A percentile compares a stretch with the other conserved stretches of the same genome.
Evolutionary conservation across 352 stramenopile species (phyloP).

Genomic region (Phytopythium vexans): DNA sequence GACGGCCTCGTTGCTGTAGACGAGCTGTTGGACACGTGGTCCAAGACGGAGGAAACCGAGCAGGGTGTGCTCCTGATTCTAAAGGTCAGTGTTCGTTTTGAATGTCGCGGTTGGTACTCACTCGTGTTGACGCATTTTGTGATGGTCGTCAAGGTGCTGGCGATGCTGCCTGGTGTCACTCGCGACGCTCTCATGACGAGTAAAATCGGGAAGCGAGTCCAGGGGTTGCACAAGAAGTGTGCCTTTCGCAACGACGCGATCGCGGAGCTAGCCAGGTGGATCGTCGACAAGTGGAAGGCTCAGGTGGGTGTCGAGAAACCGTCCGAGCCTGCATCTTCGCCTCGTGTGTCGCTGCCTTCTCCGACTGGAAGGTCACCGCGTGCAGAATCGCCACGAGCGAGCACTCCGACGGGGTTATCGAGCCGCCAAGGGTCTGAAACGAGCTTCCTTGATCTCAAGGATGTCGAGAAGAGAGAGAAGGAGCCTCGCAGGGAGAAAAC

Average conservation of each 20-base stretch:
- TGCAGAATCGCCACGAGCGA: background rate
- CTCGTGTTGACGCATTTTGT: slow-evolving; percentile 5
- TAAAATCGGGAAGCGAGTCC: slow-evolving; percentile 52
- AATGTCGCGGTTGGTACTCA: background rate
- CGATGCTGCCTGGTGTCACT: slow-evolving; percentile 54
- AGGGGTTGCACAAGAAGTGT: slow-evolving; percentile 30
- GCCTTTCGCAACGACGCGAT: slow-evolving; percentile 25
- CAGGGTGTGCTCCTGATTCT: slow-evolving; percentile 53
- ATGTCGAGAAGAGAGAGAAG: slow-evolving; percentile 6
- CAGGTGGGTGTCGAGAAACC: slow-evolving; percentile 18
- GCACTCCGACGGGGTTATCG: background rate
- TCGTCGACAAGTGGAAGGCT: slow-evolving; percentile 59
- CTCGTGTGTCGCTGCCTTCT: background rate
- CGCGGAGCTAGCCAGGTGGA: slow-evolving; percentile 38
- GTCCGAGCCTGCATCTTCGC: slow-evolving; percentile 6
- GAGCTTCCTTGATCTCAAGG: background rate
- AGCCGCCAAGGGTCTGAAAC: slow-evolving; percentile 1
- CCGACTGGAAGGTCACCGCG: background rate
- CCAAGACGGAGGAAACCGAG: slow-evolving; percentile 40
- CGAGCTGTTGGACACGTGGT: slow-evolving; percentile 46
- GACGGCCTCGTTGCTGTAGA: slow-evolving; percentile 35
- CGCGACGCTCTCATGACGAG: slow-evolving; percentile 34
- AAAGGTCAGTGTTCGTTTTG: slow-evolving; percentile 34
- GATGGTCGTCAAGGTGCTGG: slow-evolving; percentile 32
- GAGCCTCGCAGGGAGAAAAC: slow-evolving; percentile 5